phyloP scores from a whole-genome alignment of 2,329 filamentous ascomycete genomes.

The Ophiostoma piceae region DNA sequence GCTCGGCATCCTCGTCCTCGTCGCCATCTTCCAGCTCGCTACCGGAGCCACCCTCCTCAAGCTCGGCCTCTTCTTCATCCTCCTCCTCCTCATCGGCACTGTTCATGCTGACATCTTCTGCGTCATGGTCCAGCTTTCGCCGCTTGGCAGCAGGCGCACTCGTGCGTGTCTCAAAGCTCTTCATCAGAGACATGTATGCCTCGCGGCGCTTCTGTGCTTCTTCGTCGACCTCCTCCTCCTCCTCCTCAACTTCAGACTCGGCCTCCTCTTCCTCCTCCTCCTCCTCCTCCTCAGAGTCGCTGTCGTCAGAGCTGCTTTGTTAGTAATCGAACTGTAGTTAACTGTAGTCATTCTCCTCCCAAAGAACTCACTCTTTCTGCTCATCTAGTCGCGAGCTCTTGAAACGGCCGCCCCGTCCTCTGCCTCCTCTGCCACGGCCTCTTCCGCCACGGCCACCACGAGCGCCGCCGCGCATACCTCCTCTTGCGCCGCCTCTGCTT shows the following conservation, averaged over 20 bases:
- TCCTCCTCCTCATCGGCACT: conserved; percentile 13
- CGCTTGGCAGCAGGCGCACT: conserved; percentile 48
- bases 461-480: conserved; percentile 25
- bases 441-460: conserved; percentile 26
- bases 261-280: conserved; percentile 28
- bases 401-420: conserved; percentile 39
- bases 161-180: conserved; percentile 48
- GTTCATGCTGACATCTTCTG: conserved; percentile 16
- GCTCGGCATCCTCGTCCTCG: conserved; percentile 23
- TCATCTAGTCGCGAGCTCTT: conserved; percentile 44
- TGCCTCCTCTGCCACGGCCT: conserved; percentile 29
- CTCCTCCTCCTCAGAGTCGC: conserved; percentile 18
- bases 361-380: conserved; percentile 39
- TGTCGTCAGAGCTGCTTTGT: conserved; percentile 18
- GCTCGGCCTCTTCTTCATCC: neutral
- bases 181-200: conserved; percentile 55
- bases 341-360: neutral
- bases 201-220: conserved; percentile 37
- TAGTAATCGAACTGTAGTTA: neutral
- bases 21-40: conserved; percentile 26
- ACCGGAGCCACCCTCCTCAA: conserved; percentile 23
- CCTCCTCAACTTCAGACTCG: conserved; percentile 36
- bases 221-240: conserved; percentile 44
- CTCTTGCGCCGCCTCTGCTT: conserved; percentile 31
- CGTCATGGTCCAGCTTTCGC: conserved; percentile 48